Conservation (phyloP, 371 early-diverging fungal genomes). For the Mucor saturninus region DNA sequence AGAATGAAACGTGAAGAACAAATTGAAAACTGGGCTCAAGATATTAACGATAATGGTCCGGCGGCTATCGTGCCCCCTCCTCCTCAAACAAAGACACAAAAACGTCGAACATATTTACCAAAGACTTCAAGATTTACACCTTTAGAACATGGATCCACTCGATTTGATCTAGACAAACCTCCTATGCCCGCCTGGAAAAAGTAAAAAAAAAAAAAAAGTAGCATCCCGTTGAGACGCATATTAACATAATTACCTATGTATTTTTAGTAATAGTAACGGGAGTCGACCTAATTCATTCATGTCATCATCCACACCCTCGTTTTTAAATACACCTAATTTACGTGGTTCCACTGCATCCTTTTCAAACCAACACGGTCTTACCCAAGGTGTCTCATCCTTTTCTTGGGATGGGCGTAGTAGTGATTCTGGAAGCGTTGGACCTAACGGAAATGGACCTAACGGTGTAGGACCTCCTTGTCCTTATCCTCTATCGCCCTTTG, state of each 20-base stretch:
- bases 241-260: neutral
- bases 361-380: constrained; percentile 4
- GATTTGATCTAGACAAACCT: constrained; percentile 40
- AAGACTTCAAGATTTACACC: constrained; percentile 45
- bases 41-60: constrained; percentile 48
- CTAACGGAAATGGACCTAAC: constrained; percentile 3
- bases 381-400: constrained; percentile 16
- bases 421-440: constrained; percentile 14
- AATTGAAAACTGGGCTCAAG: constrained; percentile 66
- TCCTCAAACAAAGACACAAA: constrained; percentile 5
- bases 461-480: constrained; percentile 30
- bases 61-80: constrained; percentile 18
- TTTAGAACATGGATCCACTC: constrained; percentile 42
- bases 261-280: constrained; percentile 1
- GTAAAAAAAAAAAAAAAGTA: constrained; percentile 9
- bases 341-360: constrained; percentile 20
- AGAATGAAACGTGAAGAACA: constrained; percentile 60
- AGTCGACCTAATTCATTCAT: constrained; percentile 14
- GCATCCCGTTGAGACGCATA: neutral
- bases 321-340: constrained; percentile 8
- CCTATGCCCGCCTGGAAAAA: constrained; percentile 47
- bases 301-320: constrained; percentile 13
- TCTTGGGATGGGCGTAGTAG: constrained; percentile 29
- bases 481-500: constrained; percentile 45
- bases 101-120: constrained; percentile 42